These are phyloP conservation scores for Pleoardoris graminearum DNA, from an alignment of 2,329 filamentous ascomycete genomes.

Conservation along the genomic window DNA sequence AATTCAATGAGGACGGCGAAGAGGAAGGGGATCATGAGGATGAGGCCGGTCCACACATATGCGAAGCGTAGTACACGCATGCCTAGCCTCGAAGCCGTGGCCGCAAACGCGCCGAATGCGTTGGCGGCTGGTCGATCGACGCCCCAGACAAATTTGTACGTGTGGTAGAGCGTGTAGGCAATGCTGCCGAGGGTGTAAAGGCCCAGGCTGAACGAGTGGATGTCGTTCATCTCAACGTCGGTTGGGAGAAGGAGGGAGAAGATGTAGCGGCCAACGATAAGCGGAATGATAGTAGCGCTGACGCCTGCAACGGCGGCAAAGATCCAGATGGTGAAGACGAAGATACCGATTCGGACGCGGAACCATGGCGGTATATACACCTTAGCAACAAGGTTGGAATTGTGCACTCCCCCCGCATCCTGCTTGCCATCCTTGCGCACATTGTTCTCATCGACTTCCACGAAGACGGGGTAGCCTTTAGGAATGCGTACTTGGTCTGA, in stretches of 20 bases:
- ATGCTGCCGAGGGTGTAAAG: constrained; percentile 76
- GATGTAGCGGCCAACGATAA: constrained; percentile 80
- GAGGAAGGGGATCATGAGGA: constrained; percentile 78
- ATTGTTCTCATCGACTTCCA: constrained; percentile 72
- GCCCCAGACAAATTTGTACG: constrained; percentile 52
- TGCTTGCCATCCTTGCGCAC: constrained; percentile 62
- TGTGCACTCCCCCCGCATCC: constrained; percentile 45
- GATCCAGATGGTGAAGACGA: constrained; percentile 88
- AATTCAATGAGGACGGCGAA: constrained; percentile 82
- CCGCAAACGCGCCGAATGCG: constrained; percentile 35
- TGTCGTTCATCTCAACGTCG: constrained; percentile 75
- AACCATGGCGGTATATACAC: constrained; percentile 83
- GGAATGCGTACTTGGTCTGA: constrained; percentile 95
- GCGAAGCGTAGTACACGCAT: constrained; percentile 56
- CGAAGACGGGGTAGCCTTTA: constrained; percentile 79
- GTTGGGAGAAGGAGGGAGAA: constrained; percentile 73
- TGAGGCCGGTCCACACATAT: constrained; percentile 76
- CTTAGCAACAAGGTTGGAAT: constrained; percentile 54
- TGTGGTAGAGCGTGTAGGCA: constrained; percentile 58
- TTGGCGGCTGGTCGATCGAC: constrained; percentile 32
- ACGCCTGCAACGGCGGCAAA: constrained; percentile 90
- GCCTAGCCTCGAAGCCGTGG: constrained; percentile 31
- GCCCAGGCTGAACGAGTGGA: constrained; percentile 93
- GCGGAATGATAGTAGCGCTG: constrained; percentile 79
- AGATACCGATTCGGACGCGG: constrained; percentile 74